phyloP scores from a whole-genome alignment of 2,329 filamentous ascomycete species.

The Claviceps sp. region DNA sequence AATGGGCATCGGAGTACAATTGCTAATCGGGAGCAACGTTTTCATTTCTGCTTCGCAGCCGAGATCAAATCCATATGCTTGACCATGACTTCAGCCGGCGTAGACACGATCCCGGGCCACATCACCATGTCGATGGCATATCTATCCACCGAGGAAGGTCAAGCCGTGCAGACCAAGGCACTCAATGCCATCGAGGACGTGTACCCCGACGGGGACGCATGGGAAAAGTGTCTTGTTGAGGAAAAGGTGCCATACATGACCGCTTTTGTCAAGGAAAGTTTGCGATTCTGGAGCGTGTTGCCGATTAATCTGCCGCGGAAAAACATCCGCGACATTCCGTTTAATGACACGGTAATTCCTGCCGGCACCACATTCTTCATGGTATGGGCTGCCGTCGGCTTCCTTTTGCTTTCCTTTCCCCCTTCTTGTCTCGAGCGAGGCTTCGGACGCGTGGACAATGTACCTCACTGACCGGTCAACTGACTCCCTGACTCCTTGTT shows the following conservation, averaged over 20 bases:
- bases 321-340: conserved; percentile 59
- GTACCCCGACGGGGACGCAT: conserved; percentile 64
- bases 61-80: conserved; percentile 72
- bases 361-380: conserved; percentile 70
- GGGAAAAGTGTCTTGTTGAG: conserved; percentile 57
- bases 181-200: conserved; percentile 56
- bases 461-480: background rate
- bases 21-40: background rate
- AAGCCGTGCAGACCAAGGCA: conserved; percentile 56
- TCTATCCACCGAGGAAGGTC: conserved; percentile 53
- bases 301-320: conserved; percentile 64
- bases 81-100: conserved; percentile 68
- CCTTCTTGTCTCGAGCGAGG: background rate
- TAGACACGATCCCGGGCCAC: conserved; percentile 71
- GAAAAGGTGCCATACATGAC: conserved; percentile 68
- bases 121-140: conserved; percentile 70
- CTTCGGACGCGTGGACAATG: background rate
- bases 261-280: conserved; percentile 63
- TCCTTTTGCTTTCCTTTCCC: background rate
- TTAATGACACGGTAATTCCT: conserved; percentile 53
- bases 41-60: conserved; percentile 25
- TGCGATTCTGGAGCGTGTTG: conserved; percentile 69
- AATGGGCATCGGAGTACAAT: background rate
- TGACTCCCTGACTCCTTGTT: background rate
- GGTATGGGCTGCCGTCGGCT: conserved; percentile 24